Percentiles rank a stretch among this genome's conserved stretches.
These are phyloP conservation scores for Eucalyptus regnans DNA, from an alignment of 345 rosid genomes.

Conservation along the genomic window DNA sequence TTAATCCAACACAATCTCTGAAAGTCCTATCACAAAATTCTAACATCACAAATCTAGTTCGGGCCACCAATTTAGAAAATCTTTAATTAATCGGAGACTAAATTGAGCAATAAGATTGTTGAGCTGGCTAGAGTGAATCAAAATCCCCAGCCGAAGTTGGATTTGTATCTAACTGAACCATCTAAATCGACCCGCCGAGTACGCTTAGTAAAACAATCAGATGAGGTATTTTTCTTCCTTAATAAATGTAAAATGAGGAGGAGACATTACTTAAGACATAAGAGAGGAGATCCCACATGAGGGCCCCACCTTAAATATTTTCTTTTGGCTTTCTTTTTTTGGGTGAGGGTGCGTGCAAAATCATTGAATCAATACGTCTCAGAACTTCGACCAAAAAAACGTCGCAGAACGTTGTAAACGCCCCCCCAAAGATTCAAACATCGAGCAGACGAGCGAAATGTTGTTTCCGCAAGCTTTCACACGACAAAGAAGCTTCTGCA, in stretches of 20 bases:
- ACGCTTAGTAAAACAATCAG: neutral
- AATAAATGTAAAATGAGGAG: neutral
- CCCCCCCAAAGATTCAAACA: neutral
- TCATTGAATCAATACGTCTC: neutral
- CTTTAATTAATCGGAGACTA: neutral
- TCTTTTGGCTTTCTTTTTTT: neutral
- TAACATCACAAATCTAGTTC: no score
- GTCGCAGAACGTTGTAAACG: rapidly evolving
- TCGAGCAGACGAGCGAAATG: neutral
- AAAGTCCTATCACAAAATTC: neutral
- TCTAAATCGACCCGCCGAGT: neutral
- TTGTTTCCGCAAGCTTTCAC: neutral
- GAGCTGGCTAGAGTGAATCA: neutral
- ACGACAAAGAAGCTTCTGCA: neutral
- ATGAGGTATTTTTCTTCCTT: neutral
- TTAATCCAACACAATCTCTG: rapidly evolving
- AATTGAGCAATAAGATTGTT: neutral
- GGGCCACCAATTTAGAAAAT: rapidly evolving
- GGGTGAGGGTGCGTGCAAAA: neutral
- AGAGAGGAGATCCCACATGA: neutral
- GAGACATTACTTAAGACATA: neutral
- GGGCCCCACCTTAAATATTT: neutral
- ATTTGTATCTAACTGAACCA: neutral
- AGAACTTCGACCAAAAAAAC: neutral
- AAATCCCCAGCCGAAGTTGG: neutral